These are phyloP conservation scores for Xanthoconium purpureum DNA, from an alignment of 768 basidiomycete species.

Conservation along the genomic window DNA sequence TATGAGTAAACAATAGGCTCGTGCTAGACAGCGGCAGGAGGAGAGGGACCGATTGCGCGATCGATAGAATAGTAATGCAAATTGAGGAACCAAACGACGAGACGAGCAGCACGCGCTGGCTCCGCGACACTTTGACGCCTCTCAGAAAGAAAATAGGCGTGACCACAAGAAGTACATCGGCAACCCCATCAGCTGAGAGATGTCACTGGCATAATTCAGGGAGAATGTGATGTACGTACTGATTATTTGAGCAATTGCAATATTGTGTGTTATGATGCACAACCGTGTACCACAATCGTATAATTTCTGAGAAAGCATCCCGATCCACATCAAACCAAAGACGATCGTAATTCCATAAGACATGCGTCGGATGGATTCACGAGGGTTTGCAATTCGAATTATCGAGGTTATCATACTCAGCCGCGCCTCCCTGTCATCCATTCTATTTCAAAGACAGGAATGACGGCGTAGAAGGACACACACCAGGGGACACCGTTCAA, in stretches of 20 bases:
- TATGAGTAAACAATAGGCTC: slow-evolving; percentile 10
- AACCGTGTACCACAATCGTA: background rate
- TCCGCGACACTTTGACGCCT: slow-evolving; percentile 9
- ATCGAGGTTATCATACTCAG: slow-evolving; percentile 17
- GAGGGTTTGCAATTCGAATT: slow-evolving; percentile 6
- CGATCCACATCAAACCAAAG: slow-evolving; percentile 17
- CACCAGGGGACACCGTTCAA: slow-evolving; percentile 12
- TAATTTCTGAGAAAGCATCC: background rate
- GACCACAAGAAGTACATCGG: slow-evolving; percentile 15
- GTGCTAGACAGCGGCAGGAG: background rate
- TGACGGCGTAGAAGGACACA: background rate
- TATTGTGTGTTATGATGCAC: background rate
- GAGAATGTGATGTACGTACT: slow-evolving; percentile 5
- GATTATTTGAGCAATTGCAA: slow-evolving; percentile 11
- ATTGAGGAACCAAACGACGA: slow-evolving; percentile 23
- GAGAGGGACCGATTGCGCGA: slow-evolving; percentile 9
- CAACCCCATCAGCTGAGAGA: slow-evolving; percentile 20
- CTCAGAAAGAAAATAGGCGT: slow-evolving; percentile 15
- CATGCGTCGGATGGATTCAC: background rate
- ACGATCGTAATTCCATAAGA: background rate
- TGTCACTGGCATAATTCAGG: background rate
- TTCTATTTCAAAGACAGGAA: background rate
- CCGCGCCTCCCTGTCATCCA: slow-evolving; percentile 9
- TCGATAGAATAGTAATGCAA: slow-evolving; percentile 19
- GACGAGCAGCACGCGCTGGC: slow-evolving; percentile 12